Evolutionary conservation across 192 early-diverging fungal genomes (phyloP).

Genomic region (Cladochytrium replicatum): DNA sequence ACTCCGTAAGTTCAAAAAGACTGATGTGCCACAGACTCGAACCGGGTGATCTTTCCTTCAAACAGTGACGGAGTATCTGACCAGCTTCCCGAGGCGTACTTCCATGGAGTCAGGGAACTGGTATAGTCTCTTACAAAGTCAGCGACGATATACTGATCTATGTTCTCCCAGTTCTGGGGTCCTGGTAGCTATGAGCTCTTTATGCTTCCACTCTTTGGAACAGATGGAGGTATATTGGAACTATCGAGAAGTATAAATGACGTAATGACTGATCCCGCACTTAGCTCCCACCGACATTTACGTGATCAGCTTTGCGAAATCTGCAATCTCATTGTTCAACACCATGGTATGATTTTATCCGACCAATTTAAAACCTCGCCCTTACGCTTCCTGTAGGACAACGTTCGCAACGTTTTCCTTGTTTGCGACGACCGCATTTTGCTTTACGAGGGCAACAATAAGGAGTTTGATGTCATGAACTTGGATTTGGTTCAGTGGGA

Average conservation of each 20-base stretch:
- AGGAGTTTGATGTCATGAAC: constrained; percentile 53
- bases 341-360: constrained; percentile 13
- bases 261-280: not conserved
- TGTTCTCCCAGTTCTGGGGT: constrained; percentile 74
- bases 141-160: no score
- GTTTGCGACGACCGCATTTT: constrained; percentile 58
- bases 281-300: constrained; percentile 20
- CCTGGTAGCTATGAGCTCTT: constrained; percentile 56
- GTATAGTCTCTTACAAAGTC: no score
- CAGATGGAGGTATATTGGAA: constrained; percentile 15
- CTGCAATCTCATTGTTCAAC: constrained; percentile 24
- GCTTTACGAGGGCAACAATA: constrained; percentile 54
- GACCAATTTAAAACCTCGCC: no score
- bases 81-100: constrained; percentile 56
- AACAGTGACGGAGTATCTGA: no score
- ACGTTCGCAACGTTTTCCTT: constrained; percentile 43
- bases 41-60: no score
- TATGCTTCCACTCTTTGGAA: constrained; percentile 36
- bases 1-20: constrained; percentile 24
- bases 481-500: constrained; percentile 64
- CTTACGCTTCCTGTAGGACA: constrained; percentile 42
- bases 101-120: constrained; percentile 44
- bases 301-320: constrained; percentile 47
- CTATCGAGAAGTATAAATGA: no score
- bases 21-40: no score